A percentile compares a stretch with the other conserved stretches of the same genome.
Evolutionary conservation across 139 green algal species (phyloP).

Genomic region (Ulvella scutata): DNA sequence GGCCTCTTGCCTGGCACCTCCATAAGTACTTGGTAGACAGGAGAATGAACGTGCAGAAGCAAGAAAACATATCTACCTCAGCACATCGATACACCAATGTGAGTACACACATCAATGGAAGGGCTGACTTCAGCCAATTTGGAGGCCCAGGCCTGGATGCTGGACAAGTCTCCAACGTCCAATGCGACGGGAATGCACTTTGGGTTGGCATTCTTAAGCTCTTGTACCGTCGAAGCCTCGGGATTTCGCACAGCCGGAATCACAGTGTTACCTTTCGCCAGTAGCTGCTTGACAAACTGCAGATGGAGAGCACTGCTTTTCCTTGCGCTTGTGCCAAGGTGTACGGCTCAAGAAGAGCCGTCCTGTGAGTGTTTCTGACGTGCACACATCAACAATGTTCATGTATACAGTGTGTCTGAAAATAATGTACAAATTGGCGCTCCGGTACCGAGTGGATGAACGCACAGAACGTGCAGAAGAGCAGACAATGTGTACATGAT

Average conservation of each 20-base stretch:
- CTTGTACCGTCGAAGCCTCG: background rate
- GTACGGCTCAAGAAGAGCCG: background rate
- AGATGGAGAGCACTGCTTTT: background rate
- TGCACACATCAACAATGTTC: background rate
- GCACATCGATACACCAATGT: no score
- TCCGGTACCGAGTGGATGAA: background rate
- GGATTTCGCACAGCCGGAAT: slow-evolving; percentile 19
- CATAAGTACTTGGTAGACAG: slow-evolving; percentile 6
- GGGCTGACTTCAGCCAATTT: background rate
- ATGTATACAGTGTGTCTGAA: background rate
- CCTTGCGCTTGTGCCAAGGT: background rate
- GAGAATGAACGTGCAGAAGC: background rate
- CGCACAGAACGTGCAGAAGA: background rate
- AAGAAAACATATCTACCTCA: background rate
- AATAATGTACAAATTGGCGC: background rate
- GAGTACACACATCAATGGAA: background rate
- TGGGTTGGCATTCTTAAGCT: background rate
- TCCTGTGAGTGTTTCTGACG: background rate
- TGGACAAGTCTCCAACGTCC: slow-evolving; percentile 8
- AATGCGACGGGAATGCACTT: slow-evolving; percentile 1
- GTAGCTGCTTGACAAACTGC: slow-evolving; percentile 24
- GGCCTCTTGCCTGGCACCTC: background rate
- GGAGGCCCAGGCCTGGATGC: slow-evolving; percentile 6
- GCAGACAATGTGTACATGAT: background rate
- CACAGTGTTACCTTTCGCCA: slow-evolving; percentile 22